Evolutionary conservation across 2,329 filamentous ascomycete genomes (phyloP).

Genomic region (Sphaerostilbella broomeana): DNA sequence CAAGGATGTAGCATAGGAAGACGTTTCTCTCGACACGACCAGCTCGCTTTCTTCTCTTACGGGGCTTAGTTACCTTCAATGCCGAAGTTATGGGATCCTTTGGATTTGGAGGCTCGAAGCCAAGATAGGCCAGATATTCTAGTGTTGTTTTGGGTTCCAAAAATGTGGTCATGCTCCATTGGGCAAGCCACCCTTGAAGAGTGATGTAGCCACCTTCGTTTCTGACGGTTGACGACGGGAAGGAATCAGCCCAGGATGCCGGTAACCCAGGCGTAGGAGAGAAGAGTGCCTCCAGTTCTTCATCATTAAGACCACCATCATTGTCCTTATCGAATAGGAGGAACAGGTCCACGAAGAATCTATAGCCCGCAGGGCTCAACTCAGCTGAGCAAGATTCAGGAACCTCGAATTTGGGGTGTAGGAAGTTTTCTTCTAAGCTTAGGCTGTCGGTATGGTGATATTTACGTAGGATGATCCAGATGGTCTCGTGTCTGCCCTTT

Average conservation of each 20-base stretch:
- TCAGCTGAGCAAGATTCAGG: slow-evolving; percentile 89
- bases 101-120: slow-evolving; percentile 77
- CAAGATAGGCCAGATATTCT: slow-evolving; percentile 91
- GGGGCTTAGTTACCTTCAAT: slow-evolving; percentile 84
- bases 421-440: slow-evolving; percentile 81
- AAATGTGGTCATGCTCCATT: slow-evolving; percentile 99
- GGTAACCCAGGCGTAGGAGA: slow-evolving; percentile 88
- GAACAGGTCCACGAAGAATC: slow-evolving; percentile 96
- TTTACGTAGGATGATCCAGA: slow-evolving; percentile 93
- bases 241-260: slow-evolving; percentile 79
- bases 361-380: slow-evolving; percentile 86
- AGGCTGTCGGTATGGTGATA: slow-evolving; percentile 96
- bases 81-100: slow-evolving; percentile 74
- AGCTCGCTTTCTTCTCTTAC: slow-evolving; percentile 74
- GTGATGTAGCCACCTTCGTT: slow-evolving; percentile 96
- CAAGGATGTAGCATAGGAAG: slow-evolving; percentile 86
- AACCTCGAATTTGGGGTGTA: slow-evolving; percentile 91
- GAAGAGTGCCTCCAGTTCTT: slow-evolving; percentile 80
- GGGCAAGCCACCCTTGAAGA: slow-evolving; percentile 92
- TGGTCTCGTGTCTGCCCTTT: slow-evolving; percentile 94
- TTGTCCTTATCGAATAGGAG: slow-evolving; percentile 95
- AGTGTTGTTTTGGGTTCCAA: slow-evolving; percentile 91
- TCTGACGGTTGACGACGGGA: slow-evolving; percentile 87
- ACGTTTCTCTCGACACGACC: slow-evolving; percentile 90
- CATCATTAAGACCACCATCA: slow-evolving; percentile 83